These are phyloP conservation scores for Grosmannia serpens DNA, from an alignment of 2,329 filamentous ascomycete genomes.

Conservation along the genomic window DNA sequence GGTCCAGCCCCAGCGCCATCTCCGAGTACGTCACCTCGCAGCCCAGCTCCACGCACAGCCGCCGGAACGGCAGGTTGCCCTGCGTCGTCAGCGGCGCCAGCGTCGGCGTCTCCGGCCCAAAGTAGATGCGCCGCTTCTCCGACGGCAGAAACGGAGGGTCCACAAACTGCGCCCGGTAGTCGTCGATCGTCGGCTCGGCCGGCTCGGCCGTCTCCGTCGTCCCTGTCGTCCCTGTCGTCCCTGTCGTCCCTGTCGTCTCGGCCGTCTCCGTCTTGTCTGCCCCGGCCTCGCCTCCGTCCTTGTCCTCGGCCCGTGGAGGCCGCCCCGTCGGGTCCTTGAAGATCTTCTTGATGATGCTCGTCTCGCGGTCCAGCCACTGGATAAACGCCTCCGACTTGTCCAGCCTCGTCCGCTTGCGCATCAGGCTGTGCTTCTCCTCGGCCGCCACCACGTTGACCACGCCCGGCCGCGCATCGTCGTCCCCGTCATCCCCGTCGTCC, in stretches of 20 bases:
- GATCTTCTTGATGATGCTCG: constrained; percentile 34
- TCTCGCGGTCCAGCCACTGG: constrained; percentile 63
- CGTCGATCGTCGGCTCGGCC: constrained; percentile 30
- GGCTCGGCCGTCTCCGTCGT: constrained; percentile 18
- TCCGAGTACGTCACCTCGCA: constrained; percentile 94
- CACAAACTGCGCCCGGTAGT: constrained; percentile 68
- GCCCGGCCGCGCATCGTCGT: constrained; percentile 46
- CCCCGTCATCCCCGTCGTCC: constrained; percentile 20
- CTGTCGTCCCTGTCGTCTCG: constrained; percentile 17
- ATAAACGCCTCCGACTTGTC: constrained; percentile 66
- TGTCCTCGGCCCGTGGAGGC: neutral
- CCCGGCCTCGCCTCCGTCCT: constrained; percentile 17
- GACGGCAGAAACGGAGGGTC: constrained; percentile 83
- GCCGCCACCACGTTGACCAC: constrained; percentile 65
- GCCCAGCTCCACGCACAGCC: constrained; percentile 79
- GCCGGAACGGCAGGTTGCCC: constrained; percentile 87
- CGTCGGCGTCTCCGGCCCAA: constrained; percentile 83
- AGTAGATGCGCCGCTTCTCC: constrained; percentile 89
- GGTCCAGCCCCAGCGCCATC: constrained; percentile 87
- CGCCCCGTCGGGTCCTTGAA: constrained; percentile 25
- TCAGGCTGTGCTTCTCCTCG: constrained; percentile 61
- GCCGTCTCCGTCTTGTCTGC: constrained; percentile 12
- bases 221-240: constrained; percentile 6
- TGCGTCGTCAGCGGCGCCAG: constrained; percentile 94
- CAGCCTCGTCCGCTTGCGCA: constrained; percentile 58